phyloP scores from a whole-genome alignment of 768 basidiomycete genomes.

The Ramaria rubella region DNA sequence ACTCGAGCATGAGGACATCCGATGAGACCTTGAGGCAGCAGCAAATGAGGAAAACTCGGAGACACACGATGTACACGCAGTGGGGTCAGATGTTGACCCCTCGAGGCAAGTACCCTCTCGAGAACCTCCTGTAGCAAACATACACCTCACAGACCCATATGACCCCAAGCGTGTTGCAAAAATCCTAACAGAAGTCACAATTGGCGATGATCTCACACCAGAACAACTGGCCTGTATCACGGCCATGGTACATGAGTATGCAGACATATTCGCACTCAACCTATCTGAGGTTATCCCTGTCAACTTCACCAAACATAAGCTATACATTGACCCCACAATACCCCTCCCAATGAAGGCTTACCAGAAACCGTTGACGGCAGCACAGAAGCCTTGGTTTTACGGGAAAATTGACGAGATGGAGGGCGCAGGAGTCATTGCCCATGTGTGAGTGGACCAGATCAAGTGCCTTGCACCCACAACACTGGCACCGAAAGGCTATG shows the following conservation, averaged over 20 bases:
- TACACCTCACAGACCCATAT: constrained; percentile 9
- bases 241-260: constrained; percentile 23
- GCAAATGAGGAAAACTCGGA: too few relatives aligned
- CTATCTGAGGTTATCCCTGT: constrained; percentile 33
- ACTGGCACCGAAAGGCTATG: constrained; percentile 33
- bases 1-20: too few relatives aligned
- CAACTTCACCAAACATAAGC: constrained; percentile 25
- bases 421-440: constrained; percentile 28
- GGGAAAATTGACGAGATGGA: constrained; percentile 29
- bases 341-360: constrained; percentile 26
- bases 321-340: constrained; percentile 25
- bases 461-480: constrained; percentile 30
- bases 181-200: constrained; percentile 15
- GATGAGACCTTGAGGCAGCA: too few relatives aligned
- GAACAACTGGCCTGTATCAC: constrained; percentile 20
- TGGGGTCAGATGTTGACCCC: too few relatives aligned
- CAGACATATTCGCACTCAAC: constrained; percentile 35
- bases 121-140: too few relatives aligned
- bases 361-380: constrained; percentile 26
- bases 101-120: too few relatives aligned
- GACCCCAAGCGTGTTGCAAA: constrained; percentile 16
- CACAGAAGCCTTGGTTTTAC: constrained; percentile 28
- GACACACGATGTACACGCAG: too few relatives aligned
- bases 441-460: constrained; percentile 25
- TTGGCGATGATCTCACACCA: constrained; percentile 26